Evolutionary conservation across 352 stramenopile genomes (phyloP).

Genomic region (Peronospora farinosa): DNA sequence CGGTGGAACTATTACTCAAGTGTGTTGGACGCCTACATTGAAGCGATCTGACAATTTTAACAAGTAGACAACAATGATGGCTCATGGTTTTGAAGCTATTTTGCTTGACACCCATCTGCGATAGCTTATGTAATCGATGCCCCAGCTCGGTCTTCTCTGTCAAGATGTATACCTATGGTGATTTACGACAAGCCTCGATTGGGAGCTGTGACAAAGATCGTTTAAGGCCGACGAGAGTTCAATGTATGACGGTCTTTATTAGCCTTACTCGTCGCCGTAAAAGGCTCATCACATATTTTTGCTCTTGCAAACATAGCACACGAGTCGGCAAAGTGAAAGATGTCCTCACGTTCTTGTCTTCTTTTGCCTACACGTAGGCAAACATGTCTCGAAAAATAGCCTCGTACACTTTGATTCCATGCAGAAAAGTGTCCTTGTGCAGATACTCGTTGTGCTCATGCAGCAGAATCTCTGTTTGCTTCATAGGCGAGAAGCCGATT

Average conservation of each 20-base stretch:
- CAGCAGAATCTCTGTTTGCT: slow-evolving; percentile 89
- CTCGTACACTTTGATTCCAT: slow-evolving; percentile 89
- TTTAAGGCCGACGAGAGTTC: neutral
- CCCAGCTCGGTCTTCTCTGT: neutral
- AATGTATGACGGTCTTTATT: neutral
- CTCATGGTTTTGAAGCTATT: neutral
- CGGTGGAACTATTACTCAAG: slow-evolving; percentile 12
- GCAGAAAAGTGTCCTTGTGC: slow-evolving; percentile 87
- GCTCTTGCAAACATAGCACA: neutral
- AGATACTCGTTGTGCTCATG: slow-evolving; percentile 96
- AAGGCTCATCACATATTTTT: neutral
- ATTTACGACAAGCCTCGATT: neutral
- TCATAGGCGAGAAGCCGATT: slow-evolving; percentile 93
- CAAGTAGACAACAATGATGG: slow-evolving; percentile 49
- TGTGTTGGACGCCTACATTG: slow-evolving; percentile 5
- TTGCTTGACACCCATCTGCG: too few species aligned
- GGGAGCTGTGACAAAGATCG: neutral
- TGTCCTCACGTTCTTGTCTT: neutral
- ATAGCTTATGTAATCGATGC: too few species aligned
- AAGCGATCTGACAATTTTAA: slow-evolving; percentile 19
- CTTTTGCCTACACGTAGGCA: slow-evolving; percentile 17
- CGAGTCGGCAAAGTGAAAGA: neutral
- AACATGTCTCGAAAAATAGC: slow-evolving; percentile 53
- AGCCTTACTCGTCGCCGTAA: neutral
- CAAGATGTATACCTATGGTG: neutral